Percentiles rank a stretch among this genome's conserved stretches.
These are phyloP conservation scores for Discostella stelligera DNA, from an alignment of 352 stramenopile genomes.

Conservation along the genomic window DNA sequence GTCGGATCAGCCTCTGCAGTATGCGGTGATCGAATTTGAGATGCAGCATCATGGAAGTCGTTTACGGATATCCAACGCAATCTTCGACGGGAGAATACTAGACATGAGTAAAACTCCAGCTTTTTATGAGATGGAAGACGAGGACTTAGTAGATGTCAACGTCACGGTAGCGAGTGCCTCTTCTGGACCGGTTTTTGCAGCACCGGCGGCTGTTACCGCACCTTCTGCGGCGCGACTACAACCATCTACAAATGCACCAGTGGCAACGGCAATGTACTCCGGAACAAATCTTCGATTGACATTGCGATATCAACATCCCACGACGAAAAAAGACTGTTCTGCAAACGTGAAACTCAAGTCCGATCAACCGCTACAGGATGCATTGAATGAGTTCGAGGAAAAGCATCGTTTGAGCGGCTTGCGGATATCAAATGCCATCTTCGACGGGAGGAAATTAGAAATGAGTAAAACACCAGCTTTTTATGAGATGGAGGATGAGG, in stretches of 20 bases:
- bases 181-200: neutral
- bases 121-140: conserved; percentile 65
- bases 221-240: neutral
- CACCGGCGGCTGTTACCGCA: neutral
- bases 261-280: conserved; percentile 4
- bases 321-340: conserved; percentile 21
- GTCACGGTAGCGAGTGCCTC: conserved; percentile 12
- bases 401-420: neutral
- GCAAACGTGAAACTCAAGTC: conserved; percentile 26
- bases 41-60: neutral
- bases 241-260: neutral
- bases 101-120: conserved; percentile 45
- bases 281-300: conserved; percentile 21
- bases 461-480: conserved; percentile 44
- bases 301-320: conserved; percentile 19
- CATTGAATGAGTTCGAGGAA: conserved; percentile 15
- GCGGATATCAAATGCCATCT: conserved; percentile 23
- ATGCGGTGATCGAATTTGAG: conserved; percentile 18
- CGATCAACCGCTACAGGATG: conserved; percentile 32
- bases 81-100: conserved; percentile 64
- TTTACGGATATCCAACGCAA: conserved; percentile 6
- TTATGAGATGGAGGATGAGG: conserved; percentile 68
- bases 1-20: conserved; percentile 31
- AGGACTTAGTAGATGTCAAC: conserved; percentile 64
- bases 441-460: conserved; percentile 62